phyloP scores from a whole-genome alignment of 805 yeast species.

The Gaillardinia entomophila region DNA sequence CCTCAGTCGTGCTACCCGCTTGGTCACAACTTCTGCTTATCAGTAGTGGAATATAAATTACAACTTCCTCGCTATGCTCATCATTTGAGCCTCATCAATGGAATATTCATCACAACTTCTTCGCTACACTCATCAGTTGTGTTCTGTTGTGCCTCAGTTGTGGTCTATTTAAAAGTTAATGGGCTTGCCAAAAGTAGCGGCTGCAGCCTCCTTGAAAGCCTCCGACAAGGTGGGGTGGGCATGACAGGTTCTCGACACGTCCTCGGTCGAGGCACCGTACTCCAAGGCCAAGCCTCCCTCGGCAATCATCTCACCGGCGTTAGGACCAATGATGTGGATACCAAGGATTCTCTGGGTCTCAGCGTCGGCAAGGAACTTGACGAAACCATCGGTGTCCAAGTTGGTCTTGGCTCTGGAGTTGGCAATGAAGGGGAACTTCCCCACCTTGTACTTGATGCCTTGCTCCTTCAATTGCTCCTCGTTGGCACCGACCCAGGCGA shows the following conservation, averaged over 20 bases:
- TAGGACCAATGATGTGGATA: constrained; percentile 95
- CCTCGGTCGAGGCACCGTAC: constrained; percentile 98
- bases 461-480: constrained; percentile 92
- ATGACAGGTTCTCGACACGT: constrained; percentile 94
- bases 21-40: too few species aligned
- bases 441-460: constrained; percentile 86
- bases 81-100: too few species aligned
- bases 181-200: constrained; percentile 88
- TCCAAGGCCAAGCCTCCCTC: constrained; percentile 97
- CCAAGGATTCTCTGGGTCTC: constrained; percentile 96
- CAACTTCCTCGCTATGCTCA: too few species aligned
- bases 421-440: constrained; percentile 98
- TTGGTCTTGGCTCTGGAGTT: constrained; percentile 99
- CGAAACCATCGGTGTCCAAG: constrained; percentile 95
- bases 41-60: too few species aligned
- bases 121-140: too few species aligned
- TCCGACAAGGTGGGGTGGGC: constrained; percentile 98
- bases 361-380: constrained; percentile 91
- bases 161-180: constrained; percentile 57
- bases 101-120: too few species aligned
- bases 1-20: too few species aligned
- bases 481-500: constrained; percentile 97
- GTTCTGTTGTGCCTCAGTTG: background rate
- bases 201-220: constrained; percentile 97
- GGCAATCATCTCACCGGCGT: constrained; percentile 99